phyloP scores from a whole-genome alignment of 257 asterid species.

The Capsicum pubescens region DNA sequence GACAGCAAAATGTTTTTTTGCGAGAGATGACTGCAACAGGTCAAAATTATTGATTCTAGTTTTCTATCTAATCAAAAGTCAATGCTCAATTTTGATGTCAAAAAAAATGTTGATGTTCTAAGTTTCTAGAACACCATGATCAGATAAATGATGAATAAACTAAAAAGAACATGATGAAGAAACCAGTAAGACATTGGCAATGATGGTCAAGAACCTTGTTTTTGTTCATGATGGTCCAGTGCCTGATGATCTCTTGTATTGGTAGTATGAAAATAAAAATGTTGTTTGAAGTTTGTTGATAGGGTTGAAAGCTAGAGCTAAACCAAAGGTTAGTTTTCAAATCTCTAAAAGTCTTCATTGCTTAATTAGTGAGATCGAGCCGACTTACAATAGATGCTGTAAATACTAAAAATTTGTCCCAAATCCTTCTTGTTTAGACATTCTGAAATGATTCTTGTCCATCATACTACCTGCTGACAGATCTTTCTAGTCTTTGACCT shows the following conservation, averaged over 20 bases:
- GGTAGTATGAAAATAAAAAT: slow-evolving; percentile 63
- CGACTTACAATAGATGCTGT: slow-evolving; percentile 53
- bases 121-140: too few species aligned
- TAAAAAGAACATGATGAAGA: slow-evolving; percentile 37
- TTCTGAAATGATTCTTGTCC: slow-evolving; percentile 62
- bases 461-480: slow-evolving; percentile 53
- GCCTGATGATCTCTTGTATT: slow-evolving; percentile 63
- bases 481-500: slow-evolving; percentile 45
- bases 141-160: slow-evolving; percentile 38
- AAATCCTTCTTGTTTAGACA: slow-evolving; percentile 50
- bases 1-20: too few species aligned
- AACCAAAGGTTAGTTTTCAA: slow-evolving; percentile 45
- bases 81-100: too few species aligned
- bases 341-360: slow-evolving; percentile 56
- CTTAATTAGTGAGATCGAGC: slow-evolving; percentile 68
- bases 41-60: too few species aligned
- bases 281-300: slow-evolving; percentile 61
- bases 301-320: slow-evolving; percentile 62
- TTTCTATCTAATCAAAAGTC: too few species aligned
- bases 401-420: slow-evolving; percentile 61
- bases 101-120: too few species aligned
- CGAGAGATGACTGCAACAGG: too few species aligned
- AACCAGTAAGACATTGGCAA: slow-evolving; percentile 56
- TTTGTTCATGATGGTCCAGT: slow-evolving; percentile 53
- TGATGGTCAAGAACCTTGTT: slow-evolving; percentile 77